phyloP scores from a whole-genome alignment of 805 yeast genomes.

The Kazachstania psychrophila region DNA sequence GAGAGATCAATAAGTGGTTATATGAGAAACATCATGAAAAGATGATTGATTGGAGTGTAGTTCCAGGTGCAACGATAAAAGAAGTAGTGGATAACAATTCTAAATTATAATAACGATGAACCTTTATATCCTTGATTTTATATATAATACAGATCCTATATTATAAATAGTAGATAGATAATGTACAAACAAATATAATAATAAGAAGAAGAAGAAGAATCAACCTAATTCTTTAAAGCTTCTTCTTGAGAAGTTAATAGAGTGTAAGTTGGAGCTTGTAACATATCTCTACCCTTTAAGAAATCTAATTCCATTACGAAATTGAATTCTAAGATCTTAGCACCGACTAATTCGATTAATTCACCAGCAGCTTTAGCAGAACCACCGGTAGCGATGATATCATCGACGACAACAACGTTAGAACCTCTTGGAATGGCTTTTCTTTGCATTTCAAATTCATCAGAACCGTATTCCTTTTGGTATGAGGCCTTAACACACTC shows the following conservation, averaged over 20 bases:
- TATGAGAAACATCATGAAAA: conserved; percentile 28
- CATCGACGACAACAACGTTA: conserved; percentile 83
- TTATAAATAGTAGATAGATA: no score
- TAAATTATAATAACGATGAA: not conserved
- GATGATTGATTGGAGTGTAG: conserved; percentile 61
- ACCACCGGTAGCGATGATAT: conserved; percentile 97
- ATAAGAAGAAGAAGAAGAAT: not conserved
- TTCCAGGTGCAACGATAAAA: conserved; percentile 18
- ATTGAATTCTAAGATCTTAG: conserved; percentile 65
- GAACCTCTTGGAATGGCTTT: conserved; percentile 74
- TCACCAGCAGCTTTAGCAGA: conserved; percentile 92
- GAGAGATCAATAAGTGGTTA: conserved; percentile 72
- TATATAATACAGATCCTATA: no score
- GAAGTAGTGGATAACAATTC: conserved; percentile 18
- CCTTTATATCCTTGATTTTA: not conserved
- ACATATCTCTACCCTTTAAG: conserved; percentile 84
- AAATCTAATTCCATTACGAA: conserved; percentile 93
- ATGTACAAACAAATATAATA: not conserved
- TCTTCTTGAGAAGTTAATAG: conserved; percentile 75
- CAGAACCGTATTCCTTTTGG: conserved; percentile 88
- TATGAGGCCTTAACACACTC: conserved; percentile 60
- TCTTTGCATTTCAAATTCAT: conserved; percentile 79
- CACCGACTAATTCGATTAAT: conserved; percentile 58
- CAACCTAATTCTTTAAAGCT: conserved; percentile 25
- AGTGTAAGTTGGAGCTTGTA: conserved; percentile 82